Evolutionary conservation across 441 rosid genomes (phyloP).

Genomic region (Bocquillonia castaneifolia): DNA sequence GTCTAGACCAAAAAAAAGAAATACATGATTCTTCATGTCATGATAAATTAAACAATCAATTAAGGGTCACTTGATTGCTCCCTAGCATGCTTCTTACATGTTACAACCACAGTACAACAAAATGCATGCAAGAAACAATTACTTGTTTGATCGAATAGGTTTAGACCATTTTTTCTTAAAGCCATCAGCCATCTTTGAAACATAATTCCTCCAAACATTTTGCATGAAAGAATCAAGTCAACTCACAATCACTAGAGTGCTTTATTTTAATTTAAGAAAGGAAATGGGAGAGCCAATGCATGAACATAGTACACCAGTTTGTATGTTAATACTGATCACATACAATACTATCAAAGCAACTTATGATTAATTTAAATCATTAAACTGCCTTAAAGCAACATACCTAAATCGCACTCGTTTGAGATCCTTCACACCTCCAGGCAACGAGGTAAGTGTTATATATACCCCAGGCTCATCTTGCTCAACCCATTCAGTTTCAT

Average conservation of each 20-base stretch:
- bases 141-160: no score
- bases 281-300: no score
- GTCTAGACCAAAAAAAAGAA: neutral
- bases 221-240: neutral
- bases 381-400: slow-evolving; percentile 3
- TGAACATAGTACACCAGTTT: no score
- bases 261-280: no score
- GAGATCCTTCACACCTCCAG: slow-evolving; percentile 84
- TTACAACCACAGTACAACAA: no score
- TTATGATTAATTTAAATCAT: neutral
- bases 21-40: neutral
- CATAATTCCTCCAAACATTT: neutral
- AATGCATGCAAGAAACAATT: no score
- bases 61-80: no score
- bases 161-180: no score
- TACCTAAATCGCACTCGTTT: slow-evolving; percentile 97
- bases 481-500: slow-evolving; percentile 84
- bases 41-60: neutral
- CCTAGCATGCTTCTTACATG: no score
- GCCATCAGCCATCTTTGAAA: neutral
- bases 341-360: no score
- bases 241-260: neutral
- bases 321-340: no score
- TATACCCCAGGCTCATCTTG: slow-evolving; percentile 96
- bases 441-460: slow-evolving; percentile 73